Evolutionary conservation across 306 rosid genomes (phyloP), one percentile per base, ranked within the genome.

Genomic region (Dalbergia cochinchinensis): DNA sequence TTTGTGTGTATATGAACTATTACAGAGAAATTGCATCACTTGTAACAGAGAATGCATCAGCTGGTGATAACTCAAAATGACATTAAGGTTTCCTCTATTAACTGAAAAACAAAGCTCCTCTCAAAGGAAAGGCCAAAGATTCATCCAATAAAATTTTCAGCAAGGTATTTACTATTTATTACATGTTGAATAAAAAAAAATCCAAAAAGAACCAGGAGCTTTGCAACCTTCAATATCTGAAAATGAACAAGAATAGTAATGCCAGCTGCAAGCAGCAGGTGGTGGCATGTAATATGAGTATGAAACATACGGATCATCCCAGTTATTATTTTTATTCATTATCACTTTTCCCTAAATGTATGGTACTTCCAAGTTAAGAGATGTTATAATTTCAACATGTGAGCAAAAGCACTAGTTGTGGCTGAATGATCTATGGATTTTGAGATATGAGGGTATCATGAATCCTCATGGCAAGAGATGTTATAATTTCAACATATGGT

Each of bases 11-110:
- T n/a, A 11, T 7, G 26, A 8, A 34, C 13, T 44, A 3, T 14
- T 62, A n/a, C n/a, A 51, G 11, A 72, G 45, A 77, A 4, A 77
- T 16, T 70, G 53, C 15, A 57, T 57, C 64, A 63, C 71, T 62
- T 55, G 35, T 62, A 45, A 70, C 12, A 71, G 19, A 65, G 10
- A 77, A 73, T 48, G 50, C 35, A 60, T 66, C 45, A 19, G 53
- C 39, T 18, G 57, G 53, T 34, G 15, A 79, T 42, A 45, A 59
- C 15, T 57, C 8, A 54, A n/a, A 14, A 35, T 60, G 18, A 61
- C 55, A n/a, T 5, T n/a, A 16, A 63, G 6, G 51, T 41, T 35
- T 63, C 57, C 39, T 71, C 53, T 39, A 35, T 47, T 9, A 4
- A 59, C 76, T 60, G 11, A 50, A 51, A 61, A 0, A 34, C 5